Conservation (phyloP, 163 green algal species). For the Trebouxia gelatinosa region DNA sequence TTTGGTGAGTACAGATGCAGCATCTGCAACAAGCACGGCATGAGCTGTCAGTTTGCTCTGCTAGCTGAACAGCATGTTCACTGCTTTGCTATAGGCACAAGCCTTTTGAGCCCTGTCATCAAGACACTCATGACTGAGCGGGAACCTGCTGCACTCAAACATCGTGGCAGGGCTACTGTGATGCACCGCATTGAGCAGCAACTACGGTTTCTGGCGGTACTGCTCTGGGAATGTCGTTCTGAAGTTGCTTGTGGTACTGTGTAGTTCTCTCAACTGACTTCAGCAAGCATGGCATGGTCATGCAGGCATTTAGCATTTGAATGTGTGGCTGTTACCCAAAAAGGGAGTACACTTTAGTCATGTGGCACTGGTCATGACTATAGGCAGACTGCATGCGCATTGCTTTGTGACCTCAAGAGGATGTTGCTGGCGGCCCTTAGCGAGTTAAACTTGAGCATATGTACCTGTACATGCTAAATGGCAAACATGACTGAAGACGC, state of each 20-base stretch:
- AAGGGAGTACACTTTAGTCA: background rate
- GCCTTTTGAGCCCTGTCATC: conserved; percentile 64
- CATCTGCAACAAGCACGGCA: background rate
- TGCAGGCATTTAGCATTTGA: too few species aligned
- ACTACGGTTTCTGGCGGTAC: conserved; percentile 78
- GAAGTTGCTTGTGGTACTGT: background rate
- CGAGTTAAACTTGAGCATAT: background rate
- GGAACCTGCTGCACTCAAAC: conserved; percentile 44
- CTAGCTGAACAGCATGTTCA: background rate
- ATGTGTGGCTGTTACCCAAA: background rate
- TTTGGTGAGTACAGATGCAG: conserved; percentile 38
- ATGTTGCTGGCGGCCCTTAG: background rate
- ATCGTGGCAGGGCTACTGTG: conserved; percentile 34
- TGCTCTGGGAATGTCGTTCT: background rate
- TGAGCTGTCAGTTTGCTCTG: background rate
- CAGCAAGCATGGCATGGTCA: too few species aligned
- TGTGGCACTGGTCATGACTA: too few species aligned
- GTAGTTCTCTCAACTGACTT: too few species aligned
- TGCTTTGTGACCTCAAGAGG: too few species aligned
- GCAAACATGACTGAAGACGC: background rate
- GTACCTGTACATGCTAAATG: background rate
- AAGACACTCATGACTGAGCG: conserved; percentile 65
- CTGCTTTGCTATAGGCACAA: conserved; percentile 47
- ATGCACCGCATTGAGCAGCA: conserved; percentile 63
- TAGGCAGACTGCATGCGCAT: too few species aligned